phyloP scores from a whole-genome alignment of 768 basidiomycete species.

The Boletus pseudopeckii region DNA sequence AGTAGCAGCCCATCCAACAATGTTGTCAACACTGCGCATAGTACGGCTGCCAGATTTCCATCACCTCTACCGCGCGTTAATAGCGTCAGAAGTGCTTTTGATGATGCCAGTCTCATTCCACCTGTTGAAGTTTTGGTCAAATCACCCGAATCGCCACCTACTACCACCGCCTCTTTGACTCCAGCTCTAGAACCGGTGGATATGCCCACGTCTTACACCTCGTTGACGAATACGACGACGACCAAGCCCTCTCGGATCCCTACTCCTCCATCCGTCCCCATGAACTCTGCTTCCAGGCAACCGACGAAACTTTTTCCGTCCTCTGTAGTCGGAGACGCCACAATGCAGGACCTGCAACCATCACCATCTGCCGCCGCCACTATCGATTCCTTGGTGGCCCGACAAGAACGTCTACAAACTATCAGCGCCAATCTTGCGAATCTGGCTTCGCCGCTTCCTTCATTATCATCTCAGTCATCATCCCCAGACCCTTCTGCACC shows the following conservation, averaged over 20 bases:
- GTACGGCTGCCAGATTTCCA: neutral
- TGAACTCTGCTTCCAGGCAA: neutral
- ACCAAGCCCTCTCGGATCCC: neutral
- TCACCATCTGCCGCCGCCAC: neutral
- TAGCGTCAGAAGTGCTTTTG: neutral
- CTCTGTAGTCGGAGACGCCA: neutral
- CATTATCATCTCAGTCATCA: conserved; percentile 6
- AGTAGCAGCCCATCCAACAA: neutral
- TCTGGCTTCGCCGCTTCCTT: conserved; percentile 4
- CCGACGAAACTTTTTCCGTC: neutral
- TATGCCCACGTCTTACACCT: neutral
- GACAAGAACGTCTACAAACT: conserved; percentile 15
- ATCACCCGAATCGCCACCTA: conserved; percentile 17
- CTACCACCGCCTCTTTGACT: conserved; percentile 9
- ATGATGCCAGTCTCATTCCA: conserved; percentile 24
- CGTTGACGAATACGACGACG: neutral
- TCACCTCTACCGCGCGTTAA: neutral
- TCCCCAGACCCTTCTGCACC: neutral
- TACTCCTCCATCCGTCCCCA: neutral
- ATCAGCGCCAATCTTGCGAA: conserved; percentile 12
- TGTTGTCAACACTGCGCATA: neutral
- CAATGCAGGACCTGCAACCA: neutral
- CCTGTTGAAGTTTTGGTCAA: conserved; percentile 30
- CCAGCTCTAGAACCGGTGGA: neutral
- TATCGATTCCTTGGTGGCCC: conserved; percentile 6